These are phyloP conservation scores for Rhodocollybia butyracea DNA, from an alignment of 768 basidiomycete species.

Conservation along the genomic window DNA sequence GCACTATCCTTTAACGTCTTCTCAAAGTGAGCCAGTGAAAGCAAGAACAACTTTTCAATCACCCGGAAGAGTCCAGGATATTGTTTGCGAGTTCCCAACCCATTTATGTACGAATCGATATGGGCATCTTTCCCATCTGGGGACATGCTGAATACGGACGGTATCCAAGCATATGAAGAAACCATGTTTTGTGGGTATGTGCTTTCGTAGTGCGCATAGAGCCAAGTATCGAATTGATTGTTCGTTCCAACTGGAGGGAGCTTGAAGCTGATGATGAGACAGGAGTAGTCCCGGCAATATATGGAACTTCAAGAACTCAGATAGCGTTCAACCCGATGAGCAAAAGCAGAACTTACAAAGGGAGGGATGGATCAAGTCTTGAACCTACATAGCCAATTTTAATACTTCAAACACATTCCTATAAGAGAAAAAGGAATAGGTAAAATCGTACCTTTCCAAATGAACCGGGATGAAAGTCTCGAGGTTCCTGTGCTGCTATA, in stretches of 20 bases:
- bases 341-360: slow-evolving; percentile 6
- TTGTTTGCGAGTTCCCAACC: slow-evolving; percentile 10
- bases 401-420: background rate
- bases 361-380: slow-evolving; percentile 16
- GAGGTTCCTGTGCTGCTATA: too few relatives aligned
- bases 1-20: background rate
- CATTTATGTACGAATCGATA: too few relatives aligned
- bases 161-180: too few relatives aligned
- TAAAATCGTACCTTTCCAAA: slow-evolving; percentile 7
- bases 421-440: background rate
- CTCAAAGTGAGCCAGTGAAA: slow-evolving; percentile 11
- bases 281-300: too few relatives aligned
- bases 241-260: background rate
- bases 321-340: background rate
- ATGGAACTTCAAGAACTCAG: slow-evolving; percentile 7
- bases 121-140: too few relatives aligned
- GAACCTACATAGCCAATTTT: slow-evolving; percentile 4
- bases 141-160: too few relatives aligned
- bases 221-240: background rate
- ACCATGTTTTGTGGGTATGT: slow-evolving; percentile 11
- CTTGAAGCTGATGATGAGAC: background rate
- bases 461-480: slow-evolving; percentile 15
- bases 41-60: slow-evolving; percentile 12
- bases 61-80: slow-evolving; percentile 8
- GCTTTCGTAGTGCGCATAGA: background rate